phyloP scores from a whole-genome alignment of 2,329 filamentous ascomycete genomes.

The Moelleriella libera region DNA sequence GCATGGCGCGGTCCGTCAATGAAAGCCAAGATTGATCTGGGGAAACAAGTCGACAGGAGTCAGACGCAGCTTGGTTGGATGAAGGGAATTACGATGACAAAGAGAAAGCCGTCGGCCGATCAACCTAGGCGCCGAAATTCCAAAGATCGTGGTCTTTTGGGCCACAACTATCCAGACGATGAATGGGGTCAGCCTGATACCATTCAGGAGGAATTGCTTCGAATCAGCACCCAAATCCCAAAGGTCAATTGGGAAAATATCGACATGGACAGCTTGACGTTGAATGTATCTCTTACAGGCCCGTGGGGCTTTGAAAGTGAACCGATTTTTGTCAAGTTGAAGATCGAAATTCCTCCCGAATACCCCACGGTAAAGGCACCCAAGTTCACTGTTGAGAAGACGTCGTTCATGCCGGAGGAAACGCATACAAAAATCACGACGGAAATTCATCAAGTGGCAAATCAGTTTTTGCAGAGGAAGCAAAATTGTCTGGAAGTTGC shows the following conservation, averaged over 20 bases:
- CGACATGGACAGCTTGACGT: slow-evolving; percentile 44
- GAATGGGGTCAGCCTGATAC: slow-evolving; percentile 49
- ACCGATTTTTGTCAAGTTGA: slow-evolving; percentile 47
- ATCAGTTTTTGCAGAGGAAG: slow-evolving; percentile 38
- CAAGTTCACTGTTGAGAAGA: slow-evolving; percentile 46
- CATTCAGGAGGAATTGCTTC: slow-evolving; percentile 50
- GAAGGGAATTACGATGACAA: slow-evolving; percentile 52
- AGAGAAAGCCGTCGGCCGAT: slow-evolving; percentile 30
- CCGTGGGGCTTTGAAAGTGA: slow-evolving; percentile 46
- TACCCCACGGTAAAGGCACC: slow-evolving; percentile 46
- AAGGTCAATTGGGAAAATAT: slow-evolving; percentile 52
- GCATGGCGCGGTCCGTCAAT: slow-evolving; percentile 44
- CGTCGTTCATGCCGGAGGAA: slow-evolving; percentile 44
- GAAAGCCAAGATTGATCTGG: slow-evolving; percentile 35
- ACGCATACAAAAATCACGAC: slow-evolving; percentile 35
- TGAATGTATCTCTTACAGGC: slow-evolving; percentile 48
- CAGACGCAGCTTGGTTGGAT: slow-evolving; percentile 54
- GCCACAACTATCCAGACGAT: slow-evolving; percentile 35
- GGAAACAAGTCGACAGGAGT: slow-evolving; percentile 28
- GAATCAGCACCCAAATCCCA: slow-evolving; percentile 45
- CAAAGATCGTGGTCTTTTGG: slow-evolving; percentile 36
- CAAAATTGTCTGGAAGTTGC: slow-evolving; percentile 49
- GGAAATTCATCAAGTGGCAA: slow-evolving; percentile 42
- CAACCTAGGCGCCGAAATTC: slow-evolving; percentile 29
- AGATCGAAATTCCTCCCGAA: slow-evolving; percentile 41